A percentile compares a stretch with the other conserved stretches of the same genome.
Conservation (phyloP, 495 filamentous ascomycete genomes). For the Terfezia claveryi region DNA sequence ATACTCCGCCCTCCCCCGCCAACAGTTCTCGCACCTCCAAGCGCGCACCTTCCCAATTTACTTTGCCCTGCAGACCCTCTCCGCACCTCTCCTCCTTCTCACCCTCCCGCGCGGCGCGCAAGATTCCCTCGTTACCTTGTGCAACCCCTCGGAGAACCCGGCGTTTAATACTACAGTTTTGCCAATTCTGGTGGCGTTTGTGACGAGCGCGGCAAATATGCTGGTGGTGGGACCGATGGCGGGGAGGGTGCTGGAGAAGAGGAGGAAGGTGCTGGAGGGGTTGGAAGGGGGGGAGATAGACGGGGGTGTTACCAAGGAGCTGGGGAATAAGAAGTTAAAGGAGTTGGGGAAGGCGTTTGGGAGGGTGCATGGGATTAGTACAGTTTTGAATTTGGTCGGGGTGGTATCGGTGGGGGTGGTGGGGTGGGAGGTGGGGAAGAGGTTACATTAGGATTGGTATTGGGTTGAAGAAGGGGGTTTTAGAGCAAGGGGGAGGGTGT, state of each 20-base stretch:
- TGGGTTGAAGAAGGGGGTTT: too few relatives aligned
- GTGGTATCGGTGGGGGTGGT: conserved; percentile 48
- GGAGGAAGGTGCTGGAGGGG: conserved; percentile 42
- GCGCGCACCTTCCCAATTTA: conserved; percentile 57
- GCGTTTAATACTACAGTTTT: conserved; percentile 25
- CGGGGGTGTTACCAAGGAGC: conserved; percentile 43
- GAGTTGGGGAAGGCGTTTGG: conserved; percentile 61
- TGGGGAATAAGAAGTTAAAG: conserved; percentile 64
- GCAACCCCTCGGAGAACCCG: conserved; percentile 1
- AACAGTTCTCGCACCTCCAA: conserved; percentile 64
- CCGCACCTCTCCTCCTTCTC: conserved; percentile 50
- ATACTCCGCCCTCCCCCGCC: conserved; percentile 49
- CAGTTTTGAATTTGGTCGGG: conserved; percentile 47
- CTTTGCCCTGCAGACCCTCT: conserved; percentile 56
- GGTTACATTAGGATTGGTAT: neutral
- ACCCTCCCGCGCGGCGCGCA: conserved; percentile 33
- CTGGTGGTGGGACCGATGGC: conserved; percentile 48
- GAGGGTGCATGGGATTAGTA: conserved; percentile 53
- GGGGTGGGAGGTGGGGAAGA: conserved; percentile 35
- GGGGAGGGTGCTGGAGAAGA: conserved; percentile 44
- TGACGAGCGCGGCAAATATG: conserved; percentile 43
- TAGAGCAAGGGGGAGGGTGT: too few relatives aligned
- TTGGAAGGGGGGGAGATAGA: conserved; percentile 66
- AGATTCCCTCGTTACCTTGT: too few relatives aligned
- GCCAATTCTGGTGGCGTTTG: conserved; percentile 42